These are phyloP conservation scores for Bretschneidera sinensis DNA, from an alignment of 345 rosid genomes.

Conservation along the genomic window DNA sequence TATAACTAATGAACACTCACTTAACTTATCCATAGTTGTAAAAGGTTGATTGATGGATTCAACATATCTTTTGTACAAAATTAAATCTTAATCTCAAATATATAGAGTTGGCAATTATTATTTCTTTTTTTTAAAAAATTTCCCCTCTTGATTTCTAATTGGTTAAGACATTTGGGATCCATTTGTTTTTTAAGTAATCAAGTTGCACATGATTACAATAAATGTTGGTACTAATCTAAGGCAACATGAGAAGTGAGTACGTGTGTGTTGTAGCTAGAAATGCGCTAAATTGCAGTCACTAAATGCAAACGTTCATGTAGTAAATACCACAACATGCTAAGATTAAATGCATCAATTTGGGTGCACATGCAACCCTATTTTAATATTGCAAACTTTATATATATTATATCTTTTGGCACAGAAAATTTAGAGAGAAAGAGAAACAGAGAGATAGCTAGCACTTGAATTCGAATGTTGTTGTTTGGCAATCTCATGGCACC, in stretches of 20 bases:
- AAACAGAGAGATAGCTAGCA: background rate
- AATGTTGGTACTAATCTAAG: conserved; percentile 21
- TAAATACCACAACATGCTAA: conserved; percentile 35
- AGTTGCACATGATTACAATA: conserved; percentile 38
- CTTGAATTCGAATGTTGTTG: conserved; percentile 10
- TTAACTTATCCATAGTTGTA: no score
- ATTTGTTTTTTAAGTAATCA: background rate
- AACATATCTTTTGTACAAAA: no score
- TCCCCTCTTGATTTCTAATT: no score
- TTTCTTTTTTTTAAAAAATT: no score
- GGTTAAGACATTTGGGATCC: no score
- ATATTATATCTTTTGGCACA: conserved; percentile 15
- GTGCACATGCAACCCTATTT: conserved; percentile 25
- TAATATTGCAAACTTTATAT: no score
- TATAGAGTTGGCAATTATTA: no score
- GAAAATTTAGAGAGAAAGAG: conserved; percentile 5
- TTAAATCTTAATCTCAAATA: no score
- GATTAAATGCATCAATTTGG: conserved; percentile 37
- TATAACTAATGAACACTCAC: no score
- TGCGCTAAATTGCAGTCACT: conserved; percentile 35
- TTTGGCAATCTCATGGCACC: background rate
- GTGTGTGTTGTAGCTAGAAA: conserved; percentile 29
- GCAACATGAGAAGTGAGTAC: conserved; percentile 19
- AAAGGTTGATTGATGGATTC: no score
- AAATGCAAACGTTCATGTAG: conserved; percentile 39